Base-by-base conservation (phyloP, 352 stramenopile genomes). In the Phytophthora foliorum region DNA sequence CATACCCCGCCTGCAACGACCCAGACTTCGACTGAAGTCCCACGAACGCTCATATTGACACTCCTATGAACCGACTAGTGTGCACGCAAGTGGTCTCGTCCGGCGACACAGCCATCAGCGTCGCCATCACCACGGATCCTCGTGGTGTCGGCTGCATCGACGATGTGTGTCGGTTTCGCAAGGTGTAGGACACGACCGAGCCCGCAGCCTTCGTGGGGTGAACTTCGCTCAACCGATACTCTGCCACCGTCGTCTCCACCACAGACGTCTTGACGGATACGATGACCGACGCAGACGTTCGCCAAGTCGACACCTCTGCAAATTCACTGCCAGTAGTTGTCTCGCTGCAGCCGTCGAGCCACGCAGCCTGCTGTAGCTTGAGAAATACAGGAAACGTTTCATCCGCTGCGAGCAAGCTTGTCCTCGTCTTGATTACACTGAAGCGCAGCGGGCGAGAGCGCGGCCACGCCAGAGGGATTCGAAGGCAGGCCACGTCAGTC, bases 141-240 rank as follows among this genome's bases (percentile, higher is more conserved):
- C 74, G 74, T 17, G 77, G 77, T 29, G 16, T 75, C n/a, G 77
- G 77, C 25, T 85, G 77, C 41, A 73, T 82, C 2, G 57, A 79
- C 14, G 51, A 46, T 6, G 51, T 75, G 1, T 82, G 77, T 57
- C 74, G 71, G 22, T 81, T 75, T 58, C 81, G 74, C 65, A 72
- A 84, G 38, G 34, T 53, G 7, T 44, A 19, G 3, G 32, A 16
- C 21, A 78, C 76, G 1, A 7, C 27, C 9, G 41, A 74, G 39
- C 82, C 70, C 2, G 13, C 50, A 6, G 61, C 65, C 17, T 60
- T 81, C 19, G 34, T 64, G 25, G 48, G 22, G 22, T 77, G 69
- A 22, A 48, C 69, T 11, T 57, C 48, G 4, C 19, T n/a, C n/a
- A n/a, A n/a, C n/a, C n/a, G n/a, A n/a, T n/a, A n/a, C n/a, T n/a